phyloP scores from a whole-genome alignment of 208 protist genomes.

The Blechomonas ayalai region DNA sequence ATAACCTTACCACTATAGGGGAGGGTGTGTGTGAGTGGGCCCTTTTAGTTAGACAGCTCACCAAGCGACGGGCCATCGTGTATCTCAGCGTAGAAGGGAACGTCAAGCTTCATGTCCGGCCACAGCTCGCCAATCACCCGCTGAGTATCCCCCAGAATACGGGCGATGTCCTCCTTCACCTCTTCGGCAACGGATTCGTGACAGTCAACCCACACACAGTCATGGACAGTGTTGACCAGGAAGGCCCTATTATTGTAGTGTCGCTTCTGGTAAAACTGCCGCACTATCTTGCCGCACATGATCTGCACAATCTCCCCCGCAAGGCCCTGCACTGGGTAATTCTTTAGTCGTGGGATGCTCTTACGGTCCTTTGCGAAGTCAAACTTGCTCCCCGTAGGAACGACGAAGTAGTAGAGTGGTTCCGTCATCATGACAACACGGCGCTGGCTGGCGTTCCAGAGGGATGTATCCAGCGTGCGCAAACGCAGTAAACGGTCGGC shows the following conservation, averaged over 20 bases:
- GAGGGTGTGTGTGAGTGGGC: too few relatives aligned
- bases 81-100: conserved; percentile 82
- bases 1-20: too few relatives aligned
- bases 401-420: conserved; percentile 78
- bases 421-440: conserved; percentile 75
- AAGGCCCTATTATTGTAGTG: conserved; percentile 83
- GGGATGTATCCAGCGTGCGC: conserved; percentile 58
- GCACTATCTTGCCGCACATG: conserved; percentile 80
- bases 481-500: conserved; percentile 65
- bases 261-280: conserved; percentile 60
- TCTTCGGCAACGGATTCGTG: conserved; percentile 70
- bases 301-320: conserved; percentile 89
- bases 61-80: conserved; percentile 67
- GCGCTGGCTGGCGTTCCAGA: conserved; percentile 49
- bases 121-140: conserved; percentile 63
- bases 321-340: conserved; percentile 88
- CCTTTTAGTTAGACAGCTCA: conserved; percentile 35
- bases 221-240: conserved; percentile 88
- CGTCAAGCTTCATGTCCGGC: conserved; percentile 81
- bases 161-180: conserved; percentile 56
- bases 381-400: conserved; percentile 85
- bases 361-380: conserved; percentile 80
- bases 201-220: conserved; percentile 89
- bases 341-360: conserved; percentile 80
- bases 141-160: conserved; percentile 70